Base-by-base conservation (phyloP, 495 filamentous ascomycete genomes). In the Neurospora sublineolata region DNA sequence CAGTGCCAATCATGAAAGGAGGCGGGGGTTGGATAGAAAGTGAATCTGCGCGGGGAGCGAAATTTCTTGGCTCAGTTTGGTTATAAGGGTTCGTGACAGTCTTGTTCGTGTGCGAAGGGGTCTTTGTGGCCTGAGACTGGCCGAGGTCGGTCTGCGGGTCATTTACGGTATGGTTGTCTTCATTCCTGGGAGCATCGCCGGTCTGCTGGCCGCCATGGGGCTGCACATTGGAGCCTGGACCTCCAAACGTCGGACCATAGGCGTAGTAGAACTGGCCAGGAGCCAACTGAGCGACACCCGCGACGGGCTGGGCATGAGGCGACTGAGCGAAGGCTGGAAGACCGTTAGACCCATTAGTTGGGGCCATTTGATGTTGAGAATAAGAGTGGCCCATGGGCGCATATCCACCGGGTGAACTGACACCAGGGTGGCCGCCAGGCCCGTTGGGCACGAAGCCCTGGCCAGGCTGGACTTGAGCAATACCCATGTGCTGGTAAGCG, bases 1-100 rank as follows among this genome's bases (percentile, higher is more conserved):
- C 52, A 33, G 23, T 64, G 7, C 27, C 52, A 64, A 64, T 64
- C 52, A 64, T 30, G 52, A 64, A 64, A 16, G 6, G 52, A 64
- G 52, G 52, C 14, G 52, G 52, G 14, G 52, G 52, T 36, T 64
- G 52, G 6, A 14, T 2, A 14, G 52, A 27, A 16, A 36, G 23
- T 64, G 27, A 64, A 64, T 33, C 52, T 33, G 64, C 23, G 42
- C 75, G 75, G 1, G 76, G 76, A 0, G 75, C 75, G 30, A 76
- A 78, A 67, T 75, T 74, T 6, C 73, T 72, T 0, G 77, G 77
- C 71, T 79, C 77, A 1, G 76, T 75, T 67, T 77, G 64, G 46
- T 72, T 76, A 71, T 74, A 74, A 69, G 27, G 20, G 39, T 69
- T 70, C 46, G 67, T 40, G 69, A 27, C 44, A 52, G 42, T 67